A percentile compares a stretch with the other conserved stretches of the same genome.
Conservation (phyloP, 2,329 filamentous ascomycete genomes). For the Colletotrichum gigasporum region DNA sequence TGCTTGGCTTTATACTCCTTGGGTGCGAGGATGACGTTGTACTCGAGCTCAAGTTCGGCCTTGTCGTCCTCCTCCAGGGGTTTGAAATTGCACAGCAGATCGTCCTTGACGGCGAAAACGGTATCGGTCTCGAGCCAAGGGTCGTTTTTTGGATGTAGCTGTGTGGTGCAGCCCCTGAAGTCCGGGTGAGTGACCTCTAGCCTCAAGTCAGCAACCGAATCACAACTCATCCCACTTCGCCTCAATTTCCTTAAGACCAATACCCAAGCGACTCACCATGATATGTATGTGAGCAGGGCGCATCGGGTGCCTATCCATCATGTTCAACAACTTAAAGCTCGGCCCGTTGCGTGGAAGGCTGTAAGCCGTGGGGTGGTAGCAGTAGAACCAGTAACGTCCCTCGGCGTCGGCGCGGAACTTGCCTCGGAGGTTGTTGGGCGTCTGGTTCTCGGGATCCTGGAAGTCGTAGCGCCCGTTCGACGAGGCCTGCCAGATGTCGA, state of each 20-base stretch:
- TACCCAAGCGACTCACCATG: constrained; percentile 47
- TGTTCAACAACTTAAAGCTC: constrained; percentile 49
- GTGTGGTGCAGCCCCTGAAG: constrained; percentile 77
- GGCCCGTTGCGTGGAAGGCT: constrained; percentile 73
- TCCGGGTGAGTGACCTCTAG: constrained; percentile 67
- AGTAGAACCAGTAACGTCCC: constrained; percentile 79
- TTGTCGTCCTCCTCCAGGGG: constrained; percentile 50
- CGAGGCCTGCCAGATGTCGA: constrained; percentile 83
- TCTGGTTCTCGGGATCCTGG: constrained; percentile 77
- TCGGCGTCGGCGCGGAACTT: constrained; percentile 78
- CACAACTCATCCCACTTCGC: not conserved
- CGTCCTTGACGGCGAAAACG: constrained; percentile 64
- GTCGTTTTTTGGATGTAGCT: constrained; percentile 78
- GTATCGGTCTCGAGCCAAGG: constrained; percentile 66
- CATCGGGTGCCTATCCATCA: constrained; percentile 60
- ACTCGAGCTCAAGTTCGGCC: constrained; percentile 49
- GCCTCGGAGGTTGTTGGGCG: constrained; percentile 78
- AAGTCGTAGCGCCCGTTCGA: constrained; percentile 81
- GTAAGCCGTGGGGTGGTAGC: constrained; percentile 78
- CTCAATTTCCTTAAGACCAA: not conserved
- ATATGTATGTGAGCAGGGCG: constrained; percentile 61
- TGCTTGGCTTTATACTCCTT: constrained; percentile 55
- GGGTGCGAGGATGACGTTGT: constrained; percentile 53
- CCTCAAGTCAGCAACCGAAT: no score
- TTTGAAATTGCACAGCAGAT: constrained; percentile 60